These are phyloP conservation scores for Rhododendron williamsianum DNA, from an alignment of 148 eudicot genomes.

Conservation along the genomic window DNA sequence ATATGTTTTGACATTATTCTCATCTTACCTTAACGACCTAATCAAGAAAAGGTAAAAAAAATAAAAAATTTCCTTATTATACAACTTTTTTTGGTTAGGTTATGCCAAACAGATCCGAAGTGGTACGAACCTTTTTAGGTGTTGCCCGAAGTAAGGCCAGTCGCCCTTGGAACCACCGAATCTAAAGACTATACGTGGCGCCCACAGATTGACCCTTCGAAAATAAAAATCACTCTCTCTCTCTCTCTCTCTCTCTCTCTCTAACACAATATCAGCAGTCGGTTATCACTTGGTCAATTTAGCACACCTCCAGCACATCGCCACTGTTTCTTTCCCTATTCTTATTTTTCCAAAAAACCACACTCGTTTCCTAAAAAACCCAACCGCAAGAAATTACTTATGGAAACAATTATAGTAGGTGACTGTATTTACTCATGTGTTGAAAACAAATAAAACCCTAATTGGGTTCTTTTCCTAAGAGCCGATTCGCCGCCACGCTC, in stretches of 20 bases:
- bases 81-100: background rate
- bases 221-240: background rate
- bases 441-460: conserved; percentile 36
- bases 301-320: background rate
- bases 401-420: background rate
- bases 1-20: no score
- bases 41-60: no score
- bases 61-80: background rate
- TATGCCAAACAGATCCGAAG: no score
- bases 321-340: no score
- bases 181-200: background rate
- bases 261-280: background rate
- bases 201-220: background rate
- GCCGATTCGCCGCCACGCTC: conserved; percentile 36
- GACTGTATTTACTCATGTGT: conserved; percentile 1
- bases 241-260: background rate
- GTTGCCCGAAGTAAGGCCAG: background rate
- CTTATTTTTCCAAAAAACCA: background rate
- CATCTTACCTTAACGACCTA: no score
- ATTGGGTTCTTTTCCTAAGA: conserved; percentile 25
- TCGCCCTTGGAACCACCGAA: background rate
- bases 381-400: background rate
- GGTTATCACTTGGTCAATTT: background rate
- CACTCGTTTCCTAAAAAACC: background rate
- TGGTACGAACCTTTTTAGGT: background rate